Conservation (phyloP, 164 flowering plant genomes). For the Sedum album region DNA sequence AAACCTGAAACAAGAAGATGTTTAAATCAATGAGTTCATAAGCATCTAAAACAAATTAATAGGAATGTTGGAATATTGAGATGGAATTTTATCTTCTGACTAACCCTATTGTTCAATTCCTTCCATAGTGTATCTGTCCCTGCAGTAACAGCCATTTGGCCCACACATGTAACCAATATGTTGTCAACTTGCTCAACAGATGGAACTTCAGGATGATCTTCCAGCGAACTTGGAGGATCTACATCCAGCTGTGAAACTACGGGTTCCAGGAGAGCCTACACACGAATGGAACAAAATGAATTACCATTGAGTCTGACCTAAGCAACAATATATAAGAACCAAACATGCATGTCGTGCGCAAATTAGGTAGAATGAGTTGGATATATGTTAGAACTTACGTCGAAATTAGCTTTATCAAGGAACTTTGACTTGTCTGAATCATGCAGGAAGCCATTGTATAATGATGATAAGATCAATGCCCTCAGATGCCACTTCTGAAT, state of each 20-base stretch:
- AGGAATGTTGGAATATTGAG: too few relatives aligned
- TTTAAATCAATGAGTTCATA: neutral
- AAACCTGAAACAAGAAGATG: slow-evolving; percentile 39
- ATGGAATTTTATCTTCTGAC: neutral
- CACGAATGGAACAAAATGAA: neutral
- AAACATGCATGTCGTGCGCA: neutral
- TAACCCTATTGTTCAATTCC: slow-evolving; percentile 81
- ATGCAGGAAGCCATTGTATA: slow-evolving; percentile 78
- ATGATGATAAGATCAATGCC: slow-evolving; percentile 58
- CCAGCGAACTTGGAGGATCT: slow-evolving; percentile 54
- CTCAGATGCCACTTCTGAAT: slow-evolving; percentile 67
- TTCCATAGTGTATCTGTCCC: slow-evolving; percentile 89
- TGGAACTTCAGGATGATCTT: slow-evolving; percentile 40
- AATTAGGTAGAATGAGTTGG: neutral
- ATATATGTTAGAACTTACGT: slow-evolving; percentile 29
- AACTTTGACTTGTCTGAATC: slow-evolving; percentile 72
- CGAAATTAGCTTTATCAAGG: slow-evolving; percentile 68
- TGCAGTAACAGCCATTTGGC: slow-evolving; percentile 89
- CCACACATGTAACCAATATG: slow-evolving; percentile 59
- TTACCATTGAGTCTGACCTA: neutral
- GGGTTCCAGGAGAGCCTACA: slow-evolving; percentile 74
- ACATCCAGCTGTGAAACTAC: slow-evolving; percentile 63
- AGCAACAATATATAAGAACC: neutral
- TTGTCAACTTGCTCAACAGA: slow-evolving; percentile 67
- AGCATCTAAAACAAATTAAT: too few relatives aligned